A percentile compares a stretch with the other conserved stretches of the same genome.
Evolutionary conservation across 352 stramenopile genomes (phyloP).

Genomic region (Pythium dissotocum): DNA sequence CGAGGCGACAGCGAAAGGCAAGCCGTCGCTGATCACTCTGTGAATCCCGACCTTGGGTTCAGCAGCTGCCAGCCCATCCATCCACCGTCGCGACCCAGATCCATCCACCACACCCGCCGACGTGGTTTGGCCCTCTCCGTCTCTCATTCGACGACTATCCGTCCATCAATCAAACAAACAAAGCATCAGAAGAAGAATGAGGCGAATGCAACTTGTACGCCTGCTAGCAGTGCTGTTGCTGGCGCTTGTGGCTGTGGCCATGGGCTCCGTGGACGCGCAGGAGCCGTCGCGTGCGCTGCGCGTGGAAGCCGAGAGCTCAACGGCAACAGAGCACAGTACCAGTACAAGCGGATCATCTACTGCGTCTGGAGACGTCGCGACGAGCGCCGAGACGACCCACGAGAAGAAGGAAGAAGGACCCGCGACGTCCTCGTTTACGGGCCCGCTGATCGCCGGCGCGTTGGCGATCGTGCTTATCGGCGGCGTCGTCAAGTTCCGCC

Average conservation of each 20-base stretch:
- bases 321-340: neutral
- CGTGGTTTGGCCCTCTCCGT: no score
- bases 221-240: neutral
- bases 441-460: conserved; percentile 43
- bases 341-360: conserved; percentile 1
- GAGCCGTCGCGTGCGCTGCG: neutral
- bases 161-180: neutral
- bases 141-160: neutral
- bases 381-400: conserved; percentile 4
- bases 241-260: neutral
- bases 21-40: neutral
- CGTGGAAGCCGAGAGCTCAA: neutral
- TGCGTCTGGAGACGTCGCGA: neutral
- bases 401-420: conserved; percentile 5
- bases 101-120: no score
- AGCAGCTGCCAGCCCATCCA: no score
- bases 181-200: neutral
- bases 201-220: neutral
- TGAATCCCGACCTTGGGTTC: no score
- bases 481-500: conserved; percentile 48
- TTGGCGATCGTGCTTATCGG: conserved; percentile 61
- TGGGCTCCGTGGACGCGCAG: neutral
- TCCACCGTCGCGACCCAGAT: neutral
- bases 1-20: neutral
- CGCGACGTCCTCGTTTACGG: conserved; percentile 31